phyloP scores from a whole-genome alignment of 352 stramenopile species.

The Pythium insidiosum region DNA sequence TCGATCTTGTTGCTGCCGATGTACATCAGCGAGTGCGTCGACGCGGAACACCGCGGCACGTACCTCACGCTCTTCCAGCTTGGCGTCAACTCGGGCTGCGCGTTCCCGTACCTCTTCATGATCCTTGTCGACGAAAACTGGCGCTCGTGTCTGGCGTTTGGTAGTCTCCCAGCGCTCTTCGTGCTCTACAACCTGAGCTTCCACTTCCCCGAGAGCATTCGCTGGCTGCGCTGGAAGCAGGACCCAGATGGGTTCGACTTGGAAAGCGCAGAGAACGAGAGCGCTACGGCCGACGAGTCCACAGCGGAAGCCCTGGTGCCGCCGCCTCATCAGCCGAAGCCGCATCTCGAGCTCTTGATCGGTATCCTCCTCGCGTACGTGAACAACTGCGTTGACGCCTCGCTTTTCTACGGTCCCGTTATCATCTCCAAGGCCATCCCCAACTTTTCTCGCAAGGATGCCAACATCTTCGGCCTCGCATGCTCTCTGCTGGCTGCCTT shows the following conservation, averaged over 20 bases:
- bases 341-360: constrained; percentile 59
- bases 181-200: constrained; percentile 72
- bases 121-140: constrained; percentile 68
- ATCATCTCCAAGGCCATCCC: constrained; percentile 69
- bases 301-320: neutral
- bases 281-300: neutral
- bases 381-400: constrained; percentile 84
- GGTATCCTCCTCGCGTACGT: constrained; percentile 77
- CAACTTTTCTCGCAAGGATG: constrained; percentile 47
- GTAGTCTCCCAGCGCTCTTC: constrained; percentile 60
- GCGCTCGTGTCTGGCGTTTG: constrained; percentile 64
- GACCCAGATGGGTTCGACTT: constrained; percentile 40
- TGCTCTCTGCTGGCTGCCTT: constrained; percentile 58
- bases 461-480: constrained; percentile 71
- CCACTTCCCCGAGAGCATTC: constrained; percentile 70
- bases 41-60: constrained; percentile 43
- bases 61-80: constrained; percentile 80
- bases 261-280: constrained; percentile 17
- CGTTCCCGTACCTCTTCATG: constrained; percentile 80
- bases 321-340: constrained; percentile 10
- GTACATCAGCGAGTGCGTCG: constrained; percentile 83
- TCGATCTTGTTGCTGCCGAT: constrained; percentile 84
- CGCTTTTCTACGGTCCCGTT: constrained; percentile 81
- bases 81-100: constrained; percentile 66
- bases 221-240: constrained; percentile 68